Percentiles rank a stretch among this genome's conserved stretches.
Conservation (phyloP, 805 yeast genomes). For the Candida xiaguanensis region DNA sequence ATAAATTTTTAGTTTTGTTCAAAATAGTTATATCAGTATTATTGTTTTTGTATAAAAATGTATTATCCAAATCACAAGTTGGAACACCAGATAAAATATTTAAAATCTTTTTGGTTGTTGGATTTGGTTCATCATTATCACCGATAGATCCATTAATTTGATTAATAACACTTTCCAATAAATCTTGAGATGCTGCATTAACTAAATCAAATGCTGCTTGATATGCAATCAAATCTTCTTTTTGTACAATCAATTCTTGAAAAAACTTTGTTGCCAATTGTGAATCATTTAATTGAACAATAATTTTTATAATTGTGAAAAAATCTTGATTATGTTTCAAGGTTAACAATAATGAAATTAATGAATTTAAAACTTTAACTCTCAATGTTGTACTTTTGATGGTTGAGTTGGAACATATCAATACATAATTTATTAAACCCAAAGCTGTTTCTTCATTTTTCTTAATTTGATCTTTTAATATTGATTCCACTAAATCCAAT, state of each 20-base stretch:
- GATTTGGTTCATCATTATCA: slow-evolving; percentile 4
- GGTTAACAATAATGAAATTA: slow-evolving; percentile 57
- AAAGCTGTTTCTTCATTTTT: slow-evolving; percentile 50
- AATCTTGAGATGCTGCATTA: slow-evolving; percentile 84
- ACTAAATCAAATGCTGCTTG: slow-evolving; percentile 96
- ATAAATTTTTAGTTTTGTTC: slow-evolving; percentile 70
- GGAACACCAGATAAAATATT: slow-evolving; percentile 86
- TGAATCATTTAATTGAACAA: slow-evolving; percentile 81
- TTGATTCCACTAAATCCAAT: slow-evolving; percentile 68
- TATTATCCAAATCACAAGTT: slow-evolving; percentile 86
- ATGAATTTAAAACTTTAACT: slow-evolving; percentile 54
- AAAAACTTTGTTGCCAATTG: slow-evolving; percentile 67
- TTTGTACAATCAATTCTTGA: slow-evolving; percentile 51
- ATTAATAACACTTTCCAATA: slow-evolving; percentile 56
- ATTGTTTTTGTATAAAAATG: slow-evolving; percentile 82
- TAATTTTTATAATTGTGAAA: slow-evolving; percentile 77
- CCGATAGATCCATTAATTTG: slow-evolving; percentile 31
- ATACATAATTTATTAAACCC: slow-evolving; percentile 64
- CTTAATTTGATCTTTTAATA: slow-evolving; percentile 42
- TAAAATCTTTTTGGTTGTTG: slow-evolving; percentile 44
- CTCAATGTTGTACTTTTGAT: slow-evolving; percentile 66
- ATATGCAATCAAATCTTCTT: slow-evolving; percentile 60
- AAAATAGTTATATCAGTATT: slow-evolving; percentile 81
- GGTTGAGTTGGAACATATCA: slow-evolving; percentile 68
- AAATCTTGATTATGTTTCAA: slow-evolving; percentile 65